Percentiles rank a stretch among this genome's conserved stretches.
Conservation (phyloP, 2,329 filamentous ascomycete genomes). For the Ophiostoma ulmi region DNA sequence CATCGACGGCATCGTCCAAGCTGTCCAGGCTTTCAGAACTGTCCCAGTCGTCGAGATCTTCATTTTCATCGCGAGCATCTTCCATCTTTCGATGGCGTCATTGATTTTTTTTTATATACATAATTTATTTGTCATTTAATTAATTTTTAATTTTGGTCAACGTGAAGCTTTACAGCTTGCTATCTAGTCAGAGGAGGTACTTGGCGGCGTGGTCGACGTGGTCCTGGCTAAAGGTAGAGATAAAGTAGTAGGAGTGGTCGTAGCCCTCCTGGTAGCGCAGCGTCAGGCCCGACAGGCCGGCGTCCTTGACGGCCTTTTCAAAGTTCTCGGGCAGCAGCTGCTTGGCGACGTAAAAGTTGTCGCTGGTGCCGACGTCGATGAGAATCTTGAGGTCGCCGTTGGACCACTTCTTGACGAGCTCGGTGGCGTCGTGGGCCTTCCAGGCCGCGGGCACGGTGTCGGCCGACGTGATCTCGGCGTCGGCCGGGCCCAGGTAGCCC, state of each 20-base stretch:
- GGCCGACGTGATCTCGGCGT: slow-evolving; percentile 22
- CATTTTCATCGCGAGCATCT: slow-evolving; percentile 13
- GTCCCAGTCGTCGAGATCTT: slow-evolving; percentile 1
- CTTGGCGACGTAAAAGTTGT: slow-evolving; percentile 93
- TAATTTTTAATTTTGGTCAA: neutral
- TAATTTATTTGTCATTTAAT: neutral
- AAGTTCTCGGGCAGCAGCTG: slow-evolving; percentile 95
- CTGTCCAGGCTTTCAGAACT: neutral
- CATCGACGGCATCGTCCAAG: neutral
- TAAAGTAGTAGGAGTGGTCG: slow-evolving; percentile 97
- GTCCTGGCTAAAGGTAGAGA: slow-evolving; percentile 82
- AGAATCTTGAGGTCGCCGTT: slow-evolving; percentile 63
- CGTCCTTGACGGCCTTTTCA: slow-evolving; percentile 68
- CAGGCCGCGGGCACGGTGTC: slow-evolving; percentile 57
- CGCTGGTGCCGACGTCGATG: slow-evolving; percentile 88
- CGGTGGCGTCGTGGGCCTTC: slow-evolving; percentile 87
- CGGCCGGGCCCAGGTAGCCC: slow-evolving; percentile 77
- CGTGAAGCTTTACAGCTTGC: neutral
- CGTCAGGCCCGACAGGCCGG: slow-evolving; percentile 65
- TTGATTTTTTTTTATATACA: neutral
- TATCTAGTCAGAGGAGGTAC: slow-evolving; percentile 47
- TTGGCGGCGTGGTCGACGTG: slow-evolving; percentile 91
- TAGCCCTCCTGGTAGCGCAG: slow-evolving; percentile 86
- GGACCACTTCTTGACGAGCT: slow-evolving; percentile 70
- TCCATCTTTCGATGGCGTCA: slow-evolving; percentile 11